Evolutionary conservation across 306 rosid species (phyloP).

Genomic region (Pueraria montana): DNA sequence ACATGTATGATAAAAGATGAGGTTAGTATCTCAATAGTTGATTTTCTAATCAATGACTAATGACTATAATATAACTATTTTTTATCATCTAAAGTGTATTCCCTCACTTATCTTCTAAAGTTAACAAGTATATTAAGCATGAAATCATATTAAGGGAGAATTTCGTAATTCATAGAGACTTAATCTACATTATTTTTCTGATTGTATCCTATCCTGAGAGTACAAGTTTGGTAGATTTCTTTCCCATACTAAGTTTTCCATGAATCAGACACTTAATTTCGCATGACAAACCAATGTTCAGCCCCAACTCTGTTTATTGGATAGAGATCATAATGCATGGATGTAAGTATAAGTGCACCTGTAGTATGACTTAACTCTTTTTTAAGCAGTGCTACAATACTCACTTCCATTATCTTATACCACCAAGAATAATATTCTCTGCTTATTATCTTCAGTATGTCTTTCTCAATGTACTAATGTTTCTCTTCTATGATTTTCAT

Average conservation of each 20-base stretch:
- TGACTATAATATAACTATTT: neutral
- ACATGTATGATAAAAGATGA: neutral
- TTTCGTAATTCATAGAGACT: constrained; percentile 4
- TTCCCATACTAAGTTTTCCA: neutral
- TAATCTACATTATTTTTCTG: constrained; percentile 2
- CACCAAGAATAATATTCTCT: constrained; percentile 3
- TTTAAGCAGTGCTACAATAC: neutral
- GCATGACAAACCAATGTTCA: neutral
- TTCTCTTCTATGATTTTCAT: neutral
- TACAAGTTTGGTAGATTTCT: constrained; percentile 6
- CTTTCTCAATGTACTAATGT: neutral
- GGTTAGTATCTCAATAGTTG: neutral
- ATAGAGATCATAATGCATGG: neutral
- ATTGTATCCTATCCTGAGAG: neutral
- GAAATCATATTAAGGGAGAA: constrained; percentile 28
- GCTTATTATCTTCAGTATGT: neutral
- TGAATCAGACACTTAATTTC: neutral
- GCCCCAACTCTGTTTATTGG: constrained; percentile 15
- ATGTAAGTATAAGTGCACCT: neutral
- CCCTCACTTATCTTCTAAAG: neutral
- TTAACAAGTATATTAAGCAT: neutral
- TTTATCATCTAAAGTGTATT: neutral
- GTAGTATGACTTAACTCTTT: neutral
- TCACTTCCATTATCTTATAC: neutral
- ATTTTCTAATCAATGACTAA: neutral